These are phyloP conservation scores for Phylloporus arenicola DNA, from an alignment of 768 basidiomycete species.

Conservation along the genomic window DNA sequence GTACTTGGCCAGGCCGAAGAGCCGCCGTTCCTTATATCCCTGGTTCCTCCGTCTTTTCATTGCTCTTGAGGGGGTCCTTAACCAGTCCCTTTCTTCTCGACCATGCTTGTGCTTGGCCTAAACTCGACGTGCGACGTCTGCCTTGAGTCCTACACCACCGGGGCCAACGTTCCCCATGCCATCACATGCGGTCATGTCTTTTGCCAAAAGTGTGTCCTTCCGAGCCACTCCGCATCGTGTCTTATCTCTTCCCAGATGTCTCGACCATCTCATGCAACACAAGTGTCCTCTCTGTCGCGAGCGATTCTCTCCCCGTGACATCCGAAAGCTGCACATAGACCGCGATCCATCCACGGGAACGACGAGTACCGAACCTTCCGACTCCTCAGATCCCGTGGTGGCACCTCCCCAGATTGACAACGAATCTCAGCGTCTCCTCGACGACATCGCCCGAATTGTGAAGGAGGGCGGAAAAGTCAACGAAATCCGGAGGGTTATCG, in stretches of 20 bases:
- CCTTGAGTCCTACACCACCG: conserved; percentile 54
- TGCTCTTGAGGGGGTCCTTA: conserved; percentile 27
- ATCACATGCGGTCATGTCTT: conserved; percentile 72
- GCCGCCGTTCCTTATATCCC: conserved; percentile 21
- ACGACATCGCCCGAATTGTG: conserved; percentile 48
- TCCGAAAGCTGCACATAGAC: conserved; percentile 59
- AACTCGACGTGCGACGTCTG: conserved; percentile 74
- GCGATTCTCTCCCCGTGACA: conserved; percentile 40
- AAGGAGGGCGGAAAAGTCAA: conserved; percentile 51
- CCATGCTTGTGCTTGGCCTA: conserved; percentile 63
- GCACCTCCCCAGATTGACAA: conserved; percentile 29
- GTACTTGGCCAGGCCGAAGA: conserved; percentile 22
- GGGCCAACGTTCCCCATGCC: conserved; percentile 53
- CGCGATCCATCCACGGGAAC: conserved; percentile 31
- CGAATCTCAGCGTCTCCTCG: conserved; percentile 49
- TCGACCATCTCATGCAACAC: conserved; percentile 43
- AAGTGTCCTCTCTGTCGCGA: conserved; percentile 63
- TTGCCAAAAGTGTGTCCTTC: conserved; percentile 38
- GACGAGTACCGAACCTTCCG: conserved; percentile 8
- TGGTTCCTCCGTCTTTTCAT: conserved; percentile 1
- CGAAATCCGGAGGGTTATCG: conserved; percentile 45
- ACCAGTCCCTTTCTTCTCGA: conserved; percentile 28
- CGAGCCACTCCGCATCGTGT: neutral
- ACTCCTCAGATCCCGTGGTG: conserved; percentile 17
- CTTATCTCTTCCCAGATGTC: conserved; percentile 31